Conservation (phyloP, 2,329 filamentous ascomycete genomes). For the Microsporum audouinii region DNA sequence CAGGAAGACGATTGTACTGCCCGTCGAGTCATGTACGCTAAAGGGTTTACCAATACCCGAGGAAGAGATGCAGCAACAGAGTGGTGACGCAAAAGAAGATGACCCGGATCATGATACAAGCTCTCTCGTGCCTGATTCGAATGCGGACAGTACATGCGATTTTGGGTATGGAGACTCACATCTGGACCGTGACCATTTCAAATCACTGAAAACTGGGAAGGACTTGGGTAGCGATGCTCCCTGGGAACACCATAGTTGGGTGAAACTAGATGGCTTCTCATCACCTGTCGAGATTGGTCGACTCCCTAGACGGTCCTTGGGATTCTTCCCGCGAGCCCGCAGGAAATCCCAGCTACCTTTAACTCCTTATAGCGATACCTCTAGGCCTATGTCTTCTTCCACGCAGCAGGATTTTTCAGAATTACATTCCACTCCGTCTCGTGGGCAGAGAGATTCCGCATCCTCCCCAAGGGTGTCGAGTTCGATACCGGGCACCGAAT, state of each 20-base stretch:
- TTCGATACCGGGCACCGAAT: conserved; percentile 22
- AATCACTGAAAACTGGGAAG: neutral
- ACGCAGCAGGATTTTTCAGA: conserved; percentile 51
- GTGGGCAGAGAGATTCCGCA: conserved; percentile 23
- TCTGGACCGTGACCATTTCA: neutral
- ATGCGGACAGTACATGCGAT: neutral
- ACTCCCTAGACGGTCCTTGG: conserved; percentile 65
- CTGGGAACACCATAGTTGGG: conserved; percentile 86
- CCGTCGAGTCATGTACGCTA: conserved; percentile 77
- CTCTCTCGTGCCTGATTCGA: neutral
- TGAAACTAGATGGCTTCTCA: conserved; percentile 59
- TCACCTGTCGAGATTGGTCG: conserved; percentile 75
- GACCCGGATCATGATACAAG: conserved; percentile 2
- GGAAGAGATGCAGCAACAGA: conserved; percentile 12
- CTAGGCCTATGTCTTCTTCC: neutral
- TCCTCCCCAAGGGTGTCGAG: conserved; percentile 18
- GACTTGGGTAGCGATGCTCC: conserved; percentile 42
- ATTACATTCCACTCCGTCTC: conserved; percentile 40
- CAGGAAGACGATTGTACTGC: conserved; percentile 67
- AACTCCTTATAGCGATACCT: conserved; percentile 1
- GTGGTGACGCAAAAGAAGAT: neutral
- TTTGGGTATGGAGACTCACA: neutral
- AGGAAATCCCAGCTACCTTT: conserved; percentile 57
- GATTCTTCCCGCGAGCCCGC: conserved; percentile 81
- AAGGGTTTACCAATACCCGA: conserved; percentile 52